Percentiles rank a stretch among this genome's conserved stretches.
Conservation (phyloP, 2,329 filamentous ascomycete species). For the Coniochaeta ligniaria region DNA sequence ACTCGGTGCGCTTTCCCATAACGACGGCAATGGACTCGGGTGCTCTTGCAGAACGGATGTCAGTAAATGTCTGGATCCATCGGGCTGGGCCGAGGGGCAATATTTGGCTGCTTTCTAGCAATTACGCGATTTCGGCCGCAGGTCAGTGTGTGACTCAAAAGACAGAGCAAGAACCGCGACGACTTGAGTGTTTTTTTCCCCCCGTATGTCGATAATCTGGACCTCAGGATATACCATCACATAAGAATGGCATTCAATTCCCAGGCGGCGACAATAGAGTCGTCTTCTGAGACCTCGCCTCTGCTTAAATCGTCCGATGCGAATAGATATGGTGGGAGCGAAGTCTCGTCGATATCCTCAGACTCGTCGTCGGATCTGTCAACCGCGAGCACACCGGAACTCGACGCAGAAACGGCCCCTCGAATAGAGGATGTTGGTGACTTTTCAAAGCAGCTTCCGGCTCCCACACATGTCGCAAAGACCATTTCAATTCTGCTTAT, state of each 20-base stretch:
- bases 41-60: not conserved
- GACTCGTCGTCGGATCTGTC: not conserved
- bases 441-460: slow-evolving; percentile 1
- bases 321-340: not conserved
- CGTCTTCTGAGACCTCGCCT: not conserved
- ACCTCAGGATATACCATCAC: not conserved
- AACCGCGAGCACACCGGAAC: not conserved
- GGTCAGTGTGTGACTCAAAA: not conserved
- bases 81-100: not conserved
- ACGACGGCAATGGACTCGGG: not conserved
- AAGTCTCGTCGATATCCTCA: not conserved
- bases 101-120: not conserved
- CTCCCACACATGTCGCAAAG: slow-evolving; percentile 7
- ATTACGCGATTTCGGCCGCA: not conserved
- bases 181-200: not conserved
- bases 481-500: slow-evolving; percentile 15
- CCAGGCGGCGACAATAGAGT: not conserved
- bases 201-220: not conserved
- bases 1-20: not conserved
- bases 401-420: not conserved
- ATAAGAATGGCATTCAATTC: not conserved
- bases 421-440: not conserved
- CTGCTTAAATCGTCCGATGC: not conserved
- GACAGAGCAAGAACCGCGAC: not conserved
- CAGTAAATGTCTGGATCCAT: not conserved